These are phyloP conservation scores for Citrus inodora DNA, from an alignment of 345 rosid genomes.

Conservation along the genomic window DNA sequence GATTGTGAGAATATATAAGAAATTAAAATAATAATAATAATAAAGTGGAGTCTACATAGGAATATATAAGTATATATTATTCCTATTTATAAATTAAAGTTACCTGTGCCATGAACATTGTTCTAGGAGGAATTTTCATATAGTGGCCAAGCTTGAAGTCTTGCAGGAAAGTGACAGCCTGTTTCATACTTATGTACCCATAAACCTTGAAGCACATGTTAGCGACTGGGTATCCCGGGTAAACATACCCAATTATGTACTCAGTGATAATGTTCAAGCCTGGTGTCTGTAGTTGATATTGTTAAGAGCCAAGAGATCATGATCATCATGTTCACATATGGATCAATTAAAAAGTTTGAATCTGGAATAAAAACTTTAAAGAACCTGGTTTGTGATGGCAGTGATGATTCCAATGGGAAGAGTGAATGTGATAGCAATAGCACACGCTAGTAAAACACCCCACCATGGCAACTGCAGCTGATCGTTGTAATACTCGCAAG, in stretches of 20 bases:
- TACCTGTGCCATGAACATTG: slow-evolving; percentile 99
- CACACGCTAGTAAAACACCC: slow-evolving; percentile 92
- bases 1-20: too few species aligned
- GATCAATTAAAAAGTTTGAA: neutral
- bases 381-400: slow-evolving; percentile 93
- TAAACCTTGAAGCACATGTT: slow-evolving; percentile 98
- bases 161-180: slow-evolving; percentile 84
- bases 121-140: slow-evolving; percentile 95
- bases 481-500: slow-evolving; percentile 80
- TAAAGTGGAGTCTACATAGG: neutral
- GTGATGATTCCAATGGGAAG: slow-evolving; percentile 96
- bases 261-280: slow-evolving; percentile 90
- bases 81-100: neutral
- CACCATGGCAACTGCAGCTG: slow-evolving; percentile 99
- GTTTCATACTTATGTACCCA: slow-evolving; percentile 93
- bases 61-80: too few species aligned
- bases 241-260: slow-evolving; percentile 90
- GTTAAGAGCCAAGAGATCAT: slow-evolving; percentile 2
- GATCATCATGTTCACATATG: neutral
- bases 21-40: neutral
- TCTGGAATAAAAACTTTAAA: too few species aligned
- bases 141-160: slow-evolving; percentile 98
- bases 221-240: slow-evolving; percentile 95
- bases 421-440: slow-evolving; percentile 74
- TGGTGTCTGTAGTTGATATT: slow-evolving; percentile 50